Base-by-base conservation (phyloP, 2,329 filamentous ascomycete species). In the Dryadomyces quercus-mongolicae region DNA sequence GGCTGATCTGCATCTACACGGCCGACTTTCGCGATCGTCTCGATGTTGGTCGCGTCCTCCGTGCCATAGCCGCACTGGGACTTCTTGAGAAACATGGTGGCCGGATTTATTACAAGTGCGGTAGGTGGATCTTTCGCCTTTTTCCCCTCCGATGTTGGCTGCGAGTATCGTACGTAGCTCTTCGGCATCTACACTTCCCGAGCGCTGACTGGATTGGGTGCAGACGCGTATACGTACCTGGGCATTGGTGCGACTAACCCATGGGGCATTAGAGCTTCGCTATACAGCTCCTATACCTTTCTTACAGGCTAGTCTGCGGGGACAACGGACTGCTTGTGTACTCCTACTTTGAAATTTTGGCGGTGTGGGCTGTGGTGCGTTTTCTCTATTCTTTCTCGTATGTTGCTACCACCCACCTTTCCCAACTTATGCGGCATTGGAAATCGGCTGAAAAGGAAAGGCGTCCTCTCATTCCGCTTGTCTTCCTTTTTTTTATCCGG, bases 1-100 rank as follows among this genome's bases (percentile, higher is more conserved):
- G 81, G 20, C 68, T 93, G 45, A 81, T 94, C 25, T 91, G 86
- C 60, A 72, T 94, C 8, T 94, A 94, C 66, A 94, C 88, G 5
- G 71, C 73, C 45, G 81, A 95, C 65, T 93, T 90, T 63, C 71
- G 71, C 31, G 82, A 94, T 63, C 74, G 70, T 52, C 70, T 74
- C 4, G 88, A 94, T 63, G 77, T 94, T 6, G 74, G 73, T 31
- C 75, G 85, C 46, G 85, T 94, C 4, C 69, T 92, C 43, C 64
- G 72, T 55, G 76, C 72, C 59, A 67, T 94, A 57, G 75, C 76
- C 51, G 72, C 81, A 54, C 70, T 90, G 55, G 81, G 76, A 8
- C 68, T 93, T 42, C 72, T 85, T 51, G 71, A 71, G 38, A 56
- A 65, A 20, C 67, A 59, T 50, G 66, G 67, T 4, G 71, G 69